phyloP scores from a whole-genome alignment of 1,284 basidiomycete genomes.

The Malassezia yamatoensis region DNA sequence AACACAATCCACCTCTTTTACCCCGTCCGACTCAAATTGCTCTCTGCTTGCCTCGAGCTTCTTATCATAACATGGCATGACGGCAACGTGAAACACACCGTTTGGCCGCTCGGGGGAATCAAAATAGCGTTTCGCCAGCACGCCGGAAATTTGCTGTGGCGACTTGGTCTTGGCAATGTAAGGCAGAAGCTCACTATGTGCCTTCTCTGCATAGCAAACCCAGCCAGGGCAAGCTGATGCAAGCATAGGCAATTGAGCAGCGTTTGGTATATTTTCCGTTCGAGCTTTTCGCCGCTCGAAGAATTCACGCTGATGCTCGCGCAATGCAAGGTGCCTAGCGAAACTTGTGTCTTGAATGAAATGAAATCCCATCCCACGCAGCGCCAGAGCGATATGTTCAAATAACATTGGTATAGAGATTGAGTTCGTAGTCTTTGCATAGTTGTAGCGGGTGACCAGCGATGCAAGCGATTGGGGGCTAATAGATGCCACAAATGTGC shows the following conservation, averaged over 20 bases:
- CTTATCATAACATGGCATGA: constrained; percentile 99
- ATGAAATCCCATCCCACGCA: constrained; percentile 56
- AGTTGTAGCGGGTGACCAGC: constrained; percentile 46
- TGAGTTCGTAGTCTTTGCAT: constrained; percentile 1
- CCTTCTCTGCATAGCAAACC: constrained; percentile 98
- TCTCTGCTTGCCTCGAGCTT: constrained; percentile 86
- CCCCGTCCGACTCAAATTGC: constrained; percentile 32
- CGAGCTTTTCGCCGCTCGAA: constrained; percentile 22
- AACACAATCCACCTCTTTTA: constrained; percentile 91
- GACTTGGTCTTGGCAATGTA: constrained; percentile 80
- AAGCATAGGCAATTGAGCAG: constrained; percentile 66
- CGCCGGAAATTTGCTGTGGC: constrained; percentile 87
- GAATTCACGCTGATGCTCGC: constrained; percentile 76
- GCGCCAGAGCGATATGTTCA: constrained; percentile 52
- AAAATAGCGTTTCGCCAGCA: constrained; percentile 80
- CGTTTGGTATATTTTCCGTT: constrained; percentile 5
- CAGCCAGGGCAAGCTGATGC: constrained; percentile 95
- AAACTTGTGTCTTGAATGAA: constrained; percentile 88
- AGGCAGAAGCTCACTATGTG: constrained; percentile 78
- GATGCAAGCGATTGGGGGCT: constrained; percentile 87
- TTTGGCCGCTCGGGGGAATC: constrained; percentile 15
- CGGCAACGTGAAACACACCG: constrained; percentile 73
- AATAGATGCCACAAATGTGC: constrained; percentile 35
- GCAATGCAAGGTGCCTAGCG: constrained; percentile 72
- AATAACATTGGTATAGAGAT: constrained; percentile 29